Evolutionary conservation across 2,329 filamentous ascomycete species (phyloP).

Genomic region (Cadophora gregata): DNA sequence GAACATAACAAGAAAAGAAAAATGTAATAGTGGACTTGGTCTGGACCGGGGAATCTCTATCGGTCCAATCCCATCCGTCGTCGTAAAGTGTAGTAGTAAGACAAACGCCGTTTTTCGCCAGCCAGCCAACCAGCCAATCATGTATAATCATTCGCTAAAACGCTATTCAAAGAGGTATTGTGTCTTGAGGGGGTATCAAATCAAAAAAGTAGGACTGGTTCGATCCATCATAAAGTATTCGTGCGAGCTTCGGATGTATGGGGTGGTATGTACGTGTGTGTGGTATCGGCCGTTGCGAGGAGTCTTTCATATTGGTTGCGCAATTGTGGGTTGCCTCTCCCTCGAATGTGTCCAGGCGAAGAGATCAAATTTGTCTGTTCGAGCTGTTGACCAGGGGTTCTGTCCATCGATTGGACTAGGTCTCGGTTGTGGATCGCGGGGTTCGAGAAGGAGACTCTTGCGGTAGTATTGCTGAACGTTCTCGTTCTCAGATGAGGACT

Average conservation of each 20-base stretch:
- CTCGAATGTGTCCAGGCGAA: constrained; percentile 55
- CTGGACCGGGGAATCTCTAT: not conserved
- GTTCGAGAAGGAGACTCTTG: constrained; percentile 70
- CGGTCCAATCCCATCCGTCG: not conserved
- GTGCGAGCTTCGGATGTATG: constrained; percentile 2
- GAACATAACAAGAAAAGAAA: not conserved
- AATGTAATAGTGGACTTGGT: not conserved
- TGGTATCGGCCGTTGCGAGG: constrained; percentile 22
- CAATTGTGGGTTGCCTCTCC: constrained; percentile 31
- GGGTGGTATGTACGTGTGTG: constrained; percentile 17
- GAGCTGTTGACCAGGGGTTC: constrained; percentile 34
- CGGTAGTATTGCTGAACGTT: constrained; percentile 71
- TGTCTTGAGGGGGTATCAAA: constrained; percentile 43
- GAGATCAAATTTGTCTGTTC: constrained; percentile 59
- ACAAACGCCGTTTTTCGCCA: constrained; percentile 21
- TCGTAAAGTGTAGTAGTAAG: constrained; percentile 3
- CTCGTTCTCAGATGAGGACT: constrained; percentile 57
- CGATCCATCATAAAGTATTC: constrained; percentile 32
- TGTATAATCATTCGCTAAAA: constrained; percentile 42
- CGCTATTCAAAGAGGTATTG: constrained; percentile 43
- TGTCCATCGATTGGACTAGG: constrained; percentile 41
- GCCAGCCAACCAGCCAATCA: not conserved
- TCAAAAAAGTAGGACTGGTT: constrained; percentile 31
- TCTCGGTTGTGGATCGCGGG: constrained; percentile 50
- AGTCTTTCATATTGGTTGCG: constrained; percentile 19